These are phyloP conservation scores for Fusarium sp. DNA, from an alignment of 2,329 filamentous ascomycete species.

Conservation along the genomic window DNA sequence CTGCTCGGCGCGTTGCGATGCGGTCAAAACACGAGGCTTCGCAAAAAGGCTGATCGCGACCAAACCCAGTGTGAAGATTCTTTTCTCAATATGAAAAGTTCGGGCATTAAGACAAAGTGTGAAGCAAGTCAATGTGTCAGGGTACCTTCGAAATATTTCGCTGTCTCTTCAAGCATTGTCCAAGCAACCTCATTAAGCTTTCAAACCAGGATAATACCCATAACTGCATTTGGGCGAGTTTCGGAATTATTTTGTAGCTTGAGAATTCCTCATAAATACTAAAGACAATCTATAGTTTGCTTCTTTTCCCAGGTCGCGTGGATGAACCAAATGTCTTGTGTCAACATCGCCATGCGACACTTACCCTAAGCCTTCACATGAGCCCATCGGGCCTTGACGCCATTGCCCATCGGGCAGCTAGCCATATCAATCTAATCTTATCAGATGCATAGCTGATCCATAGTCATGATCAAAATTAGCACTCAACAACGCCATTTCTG, in stretches of 20 bases:
- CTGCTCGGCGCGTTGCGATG: background rate
- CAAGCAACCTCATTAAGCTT: too few species aligned
- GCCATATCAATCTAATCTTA: slow-evolving; percentile 23
- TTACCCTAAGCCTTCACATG: slow-evolving; percentile 1
- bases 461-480: too few species aligned
- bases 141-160: background rate
- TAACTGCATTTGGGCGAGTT: accelerated
- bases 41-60: too few species aligned
- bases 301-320: background rate
- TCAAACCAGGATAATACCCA: accelerated
- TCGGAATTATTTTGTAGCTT: accelerated
- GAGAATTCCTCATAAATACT: background rate
- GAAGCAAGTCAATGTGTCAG: too few species aligned
- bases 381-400: accelerated
- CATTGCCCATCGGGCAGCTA: background rate
- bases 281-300: background rate
- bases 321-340: background rate
- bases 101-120: too few species aligned
- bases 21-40: too few species aligned
- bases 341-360: background rate
- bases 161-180: accelerated
- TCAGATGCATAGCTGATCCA: slow-evolving; percentile 4
- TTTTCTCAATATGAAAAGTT: too few species aligned
- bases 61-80: too few species aligned
- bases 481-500: background rate